Conservation (phyloP, 2,329 filamentous ascomycete genomes). For the Sarocladiaceae sp. region DNA sequence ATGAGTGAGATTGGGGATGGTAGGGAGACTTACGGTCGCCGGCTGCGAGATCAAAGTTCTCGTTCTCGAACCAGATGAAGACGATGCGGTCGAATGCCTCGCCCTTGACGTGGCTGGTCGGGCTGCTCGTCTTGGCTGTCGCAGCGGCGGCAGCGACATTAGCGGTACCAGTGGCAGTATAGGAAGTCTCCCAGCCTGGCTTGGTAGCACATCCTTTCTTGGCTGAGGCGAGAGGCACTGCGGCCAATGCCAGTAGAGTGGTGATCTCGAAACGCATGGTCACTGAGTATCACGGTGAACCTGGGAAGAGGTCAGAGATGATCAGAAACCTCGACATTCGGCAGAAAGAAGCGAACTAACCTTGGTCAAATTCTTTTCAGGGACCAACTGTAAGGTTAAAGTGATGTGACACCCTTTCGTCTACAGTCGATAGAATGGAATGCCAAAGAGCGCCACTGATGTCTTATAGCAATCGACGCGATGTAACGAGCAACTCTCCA, state of each 20-base stretch:
- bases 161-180: constrained; percentile 48
- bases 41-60: constrained; percentile 59
- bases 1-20: constrained; percentile 22
- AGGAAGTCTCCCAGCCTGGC: constrained; percentile 31
- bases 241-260: constrained; percentile 21
- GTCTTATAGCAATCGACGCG: no score
- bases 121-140: constrained; percentile 56
- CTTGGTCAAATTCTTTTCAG: no score
- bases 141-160: constrained; percentile 53
- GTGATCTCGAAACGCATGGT: constrained; percentile 12
- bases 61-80: constrained; percentile 76
- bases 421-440: no score
- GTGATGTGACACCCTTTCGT: no score
- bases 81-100: constrained; percentile 69
- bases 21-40: constrained; percentile 49
- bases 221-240: constrained; percentile 19
- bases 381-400: no score
- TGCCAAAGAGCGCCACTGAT: no score
- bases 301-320: neutral
- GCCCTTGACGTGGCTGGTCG: constrained; percentile 62
- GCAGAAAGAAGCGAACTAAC: no score
- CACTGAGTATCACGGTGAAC: neutral
- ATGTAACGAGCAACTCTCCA: no score
- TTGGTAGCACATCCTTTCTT: constrained; percentile 9
- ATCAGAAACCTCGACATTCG: no score